Percentiles rank a stretch among this genome's conserved stretches.
Evolutionary conservation across 1,284 basidiomycete genomes (phyloP).

Genomic region (Moniliella sp.): DNA sequence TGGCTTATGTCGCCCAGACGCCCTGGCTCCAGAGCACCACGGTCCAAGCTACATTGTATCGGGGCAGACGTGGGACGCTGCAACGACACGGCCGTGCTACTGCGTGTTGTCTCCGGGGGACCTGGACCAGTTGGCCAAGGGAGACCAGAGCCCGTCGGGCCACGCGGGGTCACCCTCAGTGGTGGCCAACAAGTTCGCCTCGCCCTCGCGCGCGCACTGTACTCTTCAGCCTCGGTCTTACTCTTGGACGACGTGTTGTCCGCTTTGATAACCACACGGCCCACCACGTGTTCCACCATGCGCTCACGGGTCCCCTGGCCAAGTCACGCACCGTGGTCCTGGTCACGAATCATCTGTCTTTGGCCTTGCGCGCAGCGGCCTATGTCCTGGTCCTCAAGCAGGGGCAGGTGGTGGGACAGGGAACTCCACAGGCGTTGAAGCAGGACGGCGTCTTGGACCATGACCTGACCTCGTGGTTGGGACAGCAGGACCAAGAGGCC

Average conservation of each 20-base stretch:
- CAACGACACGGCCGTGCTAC: not conserved
- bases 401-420: slow-evolving; percentile 5
- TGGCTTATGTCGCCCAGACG: slow-evolving; percentile 36
- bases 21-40: slow-evolving; percentile 2
- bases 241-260: slow-evolving; percentile 3
- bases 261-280: slow-evolving; percentile 2
- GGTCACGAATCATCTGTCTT: slow-evolving; percentile 8
- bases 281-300: slow-evolving; percentile 5
- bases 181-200: slow-evolving; percentile 8
- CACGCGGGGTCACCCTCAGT: slow-evolving; percentile 6
- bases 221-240: slow-evolving; percentile 13
- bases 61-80: slow-evolving; percentile 3
- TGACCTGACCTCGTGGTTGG: too few relatives aligned
- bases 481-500: too few relatives aligned
- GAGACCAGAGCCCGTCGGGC: slow-evolving; percentile 7
- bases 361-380: slow-evolving; percentile 7
- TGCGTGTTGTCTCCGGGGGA: slow-evolving; percentile 1
- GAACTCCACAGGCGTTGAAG: slow-evolving; percentile 5
- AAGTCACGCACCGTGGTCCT: slow-evolving; percentile 4
- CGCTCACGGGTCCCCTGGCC: slow-evolving; percentile 5
- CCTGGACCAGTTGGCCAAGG: slow-evolving; percentile 3
- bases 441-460: too few relatives aligned
- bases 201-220: slow-evolving; percentile 18
- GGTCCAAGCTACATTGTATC: slow-evolving; percentile 5
- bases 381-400: slow-evolving; percentile 17